Evolutionary conservation across 441 rosid genomes (phyloP).

Genomic region (Eruca vesicaria): DNA sequence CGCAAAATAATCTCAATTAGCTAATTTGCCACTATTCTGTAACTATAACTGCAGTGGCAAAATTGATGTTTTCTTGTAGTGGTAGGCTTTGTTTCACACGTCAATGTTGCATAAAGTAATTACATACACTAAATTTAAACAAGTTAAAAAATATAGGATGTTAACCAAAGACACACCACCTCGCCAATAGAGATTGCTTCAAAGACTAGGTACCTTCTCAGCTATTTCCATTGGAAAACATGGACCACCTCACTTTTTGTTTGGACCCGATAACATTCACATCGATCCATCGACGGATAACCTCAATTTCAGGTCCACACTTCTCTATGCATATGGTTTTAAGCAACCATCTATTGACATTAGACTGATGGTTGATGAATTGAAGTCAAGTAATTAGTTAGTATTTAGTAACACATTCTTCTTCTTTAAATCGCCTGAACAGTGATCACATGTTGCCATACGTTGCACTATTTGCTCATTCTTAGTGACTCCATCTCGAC

Average conservation of each 20-base stretch:
- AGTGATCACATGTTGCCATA: background rate
- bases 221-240: background rate
- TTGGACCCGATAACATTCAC: conserved; percentile 15
- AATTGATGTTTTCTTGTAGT: background rate
- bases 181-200: conserved; percentile 18
- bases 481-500: too few relatives aligned
- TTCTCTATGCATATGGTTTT: background rate
- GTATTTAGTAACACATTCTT: background rate
- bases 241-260: conserved; percentile 25
- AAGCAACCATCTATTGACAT: conserved; percentile 5
- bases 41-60: too few relatives aligned
- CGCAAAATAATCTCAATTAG: too few relatives aligned
- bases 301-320: conserved; percentile 31
- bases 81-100: background rate
- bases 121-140: background rate
- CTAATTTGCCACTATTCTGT: too few relatives aligned
- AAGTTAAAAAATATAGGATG: background rate
- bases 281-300: conserved; percentile 21
- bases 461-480: too few relatives aligned
- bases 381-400: background rate
- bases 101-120: background rate
- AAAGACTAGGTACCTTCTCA: conserved; percentile 15
- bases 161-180: conserved; percentile 8
- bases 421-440: background rate
- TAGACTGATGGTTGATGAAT: background rate